Evolutionary conservation across 176 grass and related monocot genomes (phyloP), one percentile per base, ranked within the genome.

Genomic region (Musa itinerans): DNA sequence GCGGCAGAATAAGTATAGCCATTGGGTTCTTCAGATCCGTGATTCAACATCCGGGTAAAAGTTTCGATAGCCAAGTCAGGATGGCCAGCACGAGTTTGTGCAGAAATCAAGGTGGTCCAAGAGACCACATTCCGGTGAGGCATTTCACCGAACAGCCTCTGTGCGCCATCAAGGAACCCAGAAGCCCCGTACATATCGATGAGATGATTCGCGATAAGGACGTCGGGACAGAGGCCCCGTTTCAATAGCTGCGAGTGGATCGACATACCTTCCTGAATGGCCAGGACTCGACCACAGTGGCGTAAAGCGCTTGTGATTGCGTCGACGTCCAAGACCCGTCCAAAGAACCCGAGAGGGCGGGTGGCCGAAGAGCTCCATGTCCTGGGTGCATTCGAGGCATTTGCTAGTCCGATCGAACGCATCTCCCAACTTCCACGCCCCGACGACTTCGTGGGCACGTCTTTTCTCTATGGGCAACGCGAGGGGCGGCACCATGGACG

Each of bases 101-200:
- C 55, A 5, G 78, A 77, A 66, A 85, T 81, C 25, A 76, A 61
- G 20, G 83, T 25, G 22, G 83, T 85, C 83, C 78, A 81, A 58
- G 78, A 85, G 65, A 59, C 71, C 70, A 85, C 83, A 75, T 85
- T 80, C 73, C n/a, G 66, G 1, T 77, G 49, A 11, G 78, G 54
- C 72, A 81, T 85, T 85, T 81, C 72, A 48, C 48, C 72, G 11
- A 85, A 81, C 73, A 72, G 1, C 6, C 74, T 76, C 11, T 71
- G 63, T 34, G 77, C 74, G 50, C 52, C 51, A 15, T 43, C 21
- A 10, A 59, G 23, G 24, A 58, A 71, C 14, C 22, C 48, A 10
- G 70, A 75, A 54, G 63, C 78, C 3, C 12, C 51, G n/a, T 76
- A 80, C 77, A 80, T 85, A 5, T 16, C 48, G 2, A 76, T 68